These are phyloP conservation scores for Coccinonectria pachysandricola DNA, from an alignment of 2,329 filamentous ascomycete genomes.

Conservation along the genomic window DNA sequence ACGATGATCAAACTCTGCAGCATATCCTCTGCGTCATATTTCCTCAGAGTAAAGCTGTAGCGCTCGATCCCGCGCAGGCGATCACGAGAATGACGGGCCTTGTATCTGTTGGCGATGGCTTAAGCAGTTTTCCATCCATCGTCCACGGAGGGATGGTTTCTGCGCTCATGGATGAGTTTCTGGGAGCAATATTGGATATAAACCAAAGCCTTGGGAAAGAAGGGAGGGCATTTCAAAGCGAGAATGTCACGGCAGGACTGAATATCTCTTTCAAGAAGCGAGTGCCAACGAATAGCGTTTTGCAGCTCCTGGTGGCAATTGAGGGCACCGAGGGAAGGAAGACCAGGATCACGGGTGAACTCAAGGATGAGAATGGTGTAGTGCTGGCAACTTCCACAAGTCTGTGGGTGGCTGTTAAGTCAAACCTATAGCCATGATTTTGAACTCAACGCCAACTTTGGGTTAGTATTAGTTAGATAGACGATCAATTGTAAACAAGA, in stretches of 20 bases:
- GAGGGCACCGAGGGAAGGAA: conserved; percentile 25
- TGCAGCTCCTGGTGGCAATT: conserved; percentile 23
- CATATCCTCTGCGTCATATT: conserved; percentile 27
- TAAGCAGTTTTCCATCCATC: conserved; percentile 23
- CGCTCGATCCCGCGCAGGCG: conserved; percentile 13
- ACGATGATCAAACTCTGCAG: conserved; percentile 15
- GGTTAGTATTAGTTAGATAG: background rate
- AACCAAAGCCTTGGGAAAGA: conserved; percentile 25
- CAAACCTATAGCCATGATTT: conserved; percentile 18
- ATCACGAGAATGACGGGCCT: conserved; percentile 22
- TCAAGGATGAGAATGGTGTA: conserved; percentile 20
- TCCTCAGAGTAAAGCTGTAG: conserved; percentile 14
- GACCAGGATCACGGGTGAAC: conserved; percentile 18
- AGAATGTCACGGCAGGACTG: conserved; percentile 25
- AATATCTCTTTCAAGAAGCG: conserved; percentile 25
- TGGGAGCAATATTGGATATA: conserved; percentile 26
- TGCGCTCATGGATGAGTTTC: conserved; percentile 27
- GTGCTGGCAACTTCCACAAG: conserved; percentile 22
- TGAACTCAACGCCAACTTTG: conserved; percentile 3
- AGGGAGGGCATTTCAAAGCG: conserved; percentile 16
- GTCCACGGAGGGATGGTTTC: conserved; percentile 28
- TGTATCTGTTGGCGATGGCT: conserved; percentile 23
- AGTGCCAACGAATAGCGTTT: conserved; percentile 18
- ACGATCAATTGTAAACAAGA: background rate
- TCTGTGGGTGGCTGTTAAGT: conserved; percentile 23